Conservation (phyloP, 2,329 filamentous ascomycete species). For the Hansfordia pulvinata region DNA sequence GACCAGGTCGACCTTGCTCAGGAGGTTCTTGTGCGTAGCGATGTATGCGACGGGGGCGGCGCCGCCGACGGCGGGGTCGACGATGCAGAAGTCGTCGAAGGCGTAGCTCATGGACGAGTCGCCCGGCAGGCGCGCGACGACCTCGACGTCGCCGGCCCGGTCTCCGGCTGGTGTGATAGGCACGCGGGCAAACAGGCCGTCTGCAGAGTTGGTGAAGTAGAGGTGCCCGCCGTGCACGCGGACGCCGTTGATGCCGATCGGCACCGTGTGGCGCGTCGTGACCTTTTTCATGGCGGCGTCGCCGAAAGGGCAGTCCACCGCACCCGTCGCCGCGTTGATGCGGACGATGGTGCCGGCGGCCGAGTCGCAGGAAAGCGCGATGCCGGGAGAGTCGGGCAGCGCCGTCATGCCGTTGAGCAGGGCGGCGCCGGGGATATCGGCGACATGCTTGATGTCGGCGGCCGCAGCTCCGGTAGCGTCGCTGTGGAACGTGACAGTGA, state of each 20-base stretch:
- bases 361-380: conserved; percentile 13
- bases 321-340: conserved; percentile 10
- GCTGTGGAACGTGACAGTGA: conserved; percentile 2
- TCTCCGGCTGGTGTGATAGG: conserved; percentile 4
- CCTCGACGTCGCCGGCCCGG: conserved; percentile 4
- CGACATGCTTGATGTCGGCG: background rate
- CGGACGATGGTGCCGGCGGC: conserved; percentile 10
- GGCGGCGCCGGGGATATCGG: conserved; percentile 6
- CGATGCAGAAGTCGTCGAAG: conserved; percentile 11
- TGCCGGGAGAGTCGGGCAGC: conserved; percentile 5
- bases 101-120: conserved; percentile 1
- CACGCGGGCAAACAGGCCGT: conserved; percentile 10
- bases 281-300: conserved; percentile 11
- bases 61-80: background rate
- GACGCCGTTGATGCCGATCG: conserved; percentile 20
- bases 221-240: conserved; percentile 28
- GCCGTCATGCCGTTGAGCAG: conserved; percentile 11
- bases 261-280: no score
- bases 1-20: background rate
- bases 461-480: conserved; percentile 1
- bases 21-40: background rate
- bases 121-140: conserved; percentile 3
- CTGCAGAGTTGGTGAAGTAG: conserved; percentile 31
- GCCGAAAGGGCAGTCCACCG: conserved; percentile 7
- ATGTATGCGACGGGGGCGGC: background rate